Percentiles rank a stretch among this genome's conserved stretches.
These are phyloP conservation scores for Medicago arabica DNA, from an alignment of 306 rosid species.

Conservation along the genomic window DNA sequence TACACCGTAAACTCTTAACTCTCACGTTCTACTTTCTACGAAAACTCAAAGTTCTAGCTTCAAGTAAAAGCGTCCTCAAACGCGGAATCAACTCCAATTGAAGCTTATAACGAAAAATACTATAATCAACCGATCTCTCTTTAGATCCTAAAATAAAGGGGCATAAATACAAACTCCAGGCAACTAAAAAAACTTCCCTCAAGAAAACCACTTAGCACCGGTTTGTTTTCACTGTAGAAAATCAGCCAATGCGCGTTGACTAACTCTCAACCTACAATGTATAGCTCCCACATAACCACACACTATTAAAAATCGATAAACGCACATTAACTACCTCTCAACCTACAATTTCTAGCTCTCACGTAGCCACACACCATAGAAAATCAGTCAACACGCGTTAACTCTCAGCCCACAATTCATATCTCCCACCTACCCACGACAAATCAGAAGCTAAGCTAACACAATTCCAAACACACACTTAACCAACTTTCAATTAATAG, in stretches of 20 bases:
- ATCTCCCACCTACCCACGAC: background rate
- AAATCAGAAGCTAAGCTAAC: background rate
- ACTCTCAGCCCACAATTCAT: background rate
- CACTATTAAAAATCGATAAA: background rate
- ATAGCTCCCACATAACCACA: background rate
- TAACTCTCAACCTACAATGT: background rate
- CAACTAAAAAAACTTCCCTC: conserved; percentile 15
- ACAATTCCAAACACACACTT: background rate
- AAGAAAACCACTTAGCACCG: background rate
- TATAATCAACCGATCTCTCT: conserved; percentile 27
- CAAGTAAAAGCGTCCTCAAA: background rate
- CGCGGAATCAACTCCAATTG: background rate
- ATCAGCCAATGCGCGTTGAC: background rate
- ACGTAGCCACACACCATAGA: background rate
- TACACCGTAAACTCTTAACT: background rate
- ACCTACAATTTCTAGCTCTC: background rate
- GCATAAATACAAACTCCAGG: background rate
- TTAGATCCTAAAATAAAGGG: conserved; percentile 42
- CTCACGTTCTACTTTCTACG: background rate
- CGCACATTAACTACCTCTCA: background rate
- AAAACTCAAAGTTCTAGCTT: conserved; percentile 19
- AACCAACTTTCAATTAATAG: background rate
- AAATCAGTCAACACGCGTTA: background rate
- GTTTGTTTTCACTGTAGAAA: background rate
- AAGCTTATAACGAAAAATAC: background rate